Evolutionary conservation across 106 monocot genomes (phyloP).

Genomic region (Phalaenopsis equestris): DNA sequence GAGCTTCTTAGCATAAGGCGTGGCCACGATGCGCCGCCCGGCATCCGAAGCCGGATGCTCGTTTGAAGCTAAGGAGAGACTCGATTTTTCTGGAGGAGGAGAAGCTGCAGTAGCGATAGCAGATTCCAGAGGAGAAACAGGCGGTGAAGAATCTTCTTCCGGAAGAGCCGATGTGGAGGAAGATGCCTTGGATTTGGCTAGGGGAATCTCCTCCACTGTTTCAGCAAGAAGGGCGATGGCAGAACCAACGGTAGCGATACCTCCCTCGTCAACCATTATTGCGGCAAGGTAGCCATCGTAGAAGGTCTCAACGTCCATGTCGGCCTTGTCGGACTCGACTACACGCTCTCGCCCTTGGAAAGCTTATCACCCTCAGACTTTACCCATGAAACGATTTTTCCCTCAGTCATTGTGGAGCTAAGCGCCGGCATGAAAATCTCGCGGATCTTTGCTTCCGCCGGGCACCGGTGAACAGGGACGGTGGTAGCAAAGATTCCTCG

Average conservation of each 20-base stretch:
- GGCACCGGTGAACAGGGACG: not conserved
- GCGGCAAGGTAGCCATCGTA: constrained; percentile 68
- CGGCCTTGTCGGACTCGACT: constrained; percentile 84
- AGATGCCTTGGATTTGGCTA: constrained; percentile 26
- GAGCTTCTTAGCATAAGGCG: constrained; percentile 90
- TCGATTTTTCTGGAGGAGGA: not conserved
- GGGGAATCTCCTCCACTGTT: constrained; percentile 46
- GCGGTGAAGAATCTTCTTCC: not conserved
- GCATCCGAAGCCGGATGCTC: constrained; percentile 43
- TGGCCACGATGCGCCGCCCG: constrained; percentile 58
- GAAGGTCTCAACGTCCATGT: constrained; percentile 85
- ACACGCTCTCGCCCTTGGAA: constrained; percentile 63
- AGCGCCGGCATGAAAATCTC: constrained; percentile 86
- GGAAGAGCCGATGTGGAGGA: constrained; percentile 14
- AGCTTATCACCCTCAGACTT: constrained; percentile 62
- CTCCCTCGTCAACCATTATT: constrained; percentile 49
- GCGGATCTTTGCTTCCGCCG: constrained; percentile 49
- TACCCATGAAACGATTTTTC: constrained; percentile 65
- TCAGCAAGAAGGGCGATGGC: constrained; percentile 72
- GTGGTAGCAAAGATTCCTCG: not conserved
- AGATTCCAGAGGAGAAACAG: not conserved
- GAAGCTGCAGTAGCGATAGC: constrained; percentile 5
- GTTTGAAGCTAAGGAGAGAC: constrained; percentile 7
- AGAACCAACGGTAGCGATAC: constrained; percentile 54
- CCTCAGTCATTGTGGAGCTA: constrained; percentile 70